A percentile compares a stretch with the other conserved stretches of the same genome.
These are phyloP conservation scores for Trypanosoma mega DNA, from an alignment of 208 protist genomes.

Conservation along the genomic window DNA sequence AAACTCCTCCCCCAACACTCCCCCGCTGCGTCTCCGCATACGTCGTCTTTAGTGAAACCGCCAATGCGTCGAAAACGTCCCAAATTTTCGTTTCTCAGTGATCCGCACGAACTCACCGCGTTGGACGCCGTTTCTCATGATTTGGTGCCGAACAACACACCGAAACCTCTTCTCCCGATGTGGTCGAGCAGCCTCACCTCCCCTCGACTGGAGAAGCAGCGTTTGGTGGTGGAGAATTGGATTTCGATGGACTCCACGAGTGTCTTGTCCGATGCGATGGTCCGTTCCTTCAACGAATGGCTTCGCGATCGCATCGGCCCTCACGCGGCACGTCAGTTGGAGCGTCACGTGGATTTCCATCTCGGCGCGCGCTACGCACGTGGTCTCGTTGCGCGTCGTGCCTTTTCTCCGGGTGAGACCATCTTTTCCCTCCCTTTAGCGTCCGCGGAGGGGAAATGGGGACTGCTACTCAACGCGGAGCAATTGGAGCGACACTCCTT, in stretches of 20 bases:
- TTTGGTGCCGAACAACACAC: constrained; percentile 61
- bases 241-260: constrained; percentile 35
- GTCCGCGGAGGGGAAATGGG: not conserved
- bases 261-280: constrained; percentile 24
- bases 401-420: constrained; percentile 40
- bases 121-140: constrained; percentile 24
- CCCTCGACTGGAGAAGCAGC: constrained; percentile 48
- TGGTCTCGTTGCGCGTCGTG: constrained; percentile 54
- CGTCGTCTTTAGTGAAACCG: no score
- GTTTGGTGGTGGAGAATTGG: constrained; percentile 56
- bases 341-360: constrained; percentile 39
- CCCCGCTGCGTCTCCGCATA: no score
- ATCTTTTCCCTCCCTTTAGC: constrained; percentile 52
- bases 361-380: constrained; percentile 36
- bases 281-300: constrained; percentile 32
- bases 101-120: constrained; percentile 22
- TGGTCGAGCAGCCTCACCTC: constrained; percentile 74
- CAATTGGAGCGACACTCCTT: constrained; percentile 30
- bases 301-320: not conserved
- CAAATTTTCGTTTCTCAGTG: constrained; percentile 53
- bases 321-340: constrained; percentile 13
- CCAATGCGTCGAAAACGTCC: not conserved
- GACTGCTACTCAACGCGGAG: constrained; percentile 41
- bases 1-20: no score
- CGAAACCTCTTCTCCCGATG: constrained; percentile 63